phyloP scores from a whole-genome alignment of 768 basidiomycete species.

The Cantharellus cinnabarinus region DNA sequence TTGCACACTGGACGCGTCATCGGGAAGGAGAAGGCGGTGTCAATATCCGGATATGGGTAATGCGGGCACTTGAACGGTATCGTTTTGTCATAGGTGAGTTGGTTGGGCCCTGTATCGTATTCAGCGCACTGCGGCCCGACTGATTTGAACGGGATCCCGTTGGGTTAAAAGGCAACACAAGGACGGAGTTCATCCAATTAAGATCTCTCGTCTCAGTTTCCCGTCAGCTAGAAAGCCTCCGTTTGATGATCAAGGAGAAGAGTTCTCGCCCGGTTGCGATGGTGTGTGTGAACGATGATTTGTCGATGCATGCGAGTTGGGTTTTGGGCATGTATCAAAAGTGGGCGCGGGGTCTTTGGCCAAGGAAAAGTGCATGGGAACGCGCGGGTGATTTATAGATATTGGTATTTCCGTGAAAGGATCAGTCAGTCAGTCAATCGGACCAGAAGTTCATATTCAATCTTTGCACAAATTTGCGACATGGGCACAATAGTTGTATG shows the following conservation, averaged over 20 bases:
- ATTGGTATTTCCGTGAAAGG: no score
- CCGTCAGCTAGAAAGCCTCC: neutral
- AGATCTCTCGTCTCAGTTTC: neutral
- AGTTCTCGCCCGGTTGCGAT: neutral
- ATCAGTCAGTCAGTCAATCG: no score
- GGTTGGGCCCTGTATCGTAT: neutral
- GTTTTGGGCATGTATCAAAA: no score
- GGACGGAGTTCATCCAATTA: neutral
- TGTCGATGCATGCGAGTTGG: neutral
- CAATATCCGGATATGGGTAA: slow-evolving; percentile 3
- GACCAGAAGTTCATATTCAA: no score
- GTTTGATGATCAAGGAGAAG: neutral
- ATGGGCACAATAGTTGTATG: no score
- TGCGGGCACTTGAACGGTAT: slow-evolving; percentile 6
- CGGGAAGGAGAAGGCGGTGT: neutral
- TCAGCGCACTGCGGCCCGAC: neutral
- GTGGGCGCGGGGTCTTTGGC: no score
- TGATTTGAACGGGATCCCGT: neutral
- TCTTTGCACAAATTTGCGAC: no score
- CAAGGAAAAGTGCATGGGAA: no score
- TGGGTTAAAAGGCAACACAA: neutral
- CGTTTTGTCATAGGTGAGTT: slow-evolving; percentile 8
- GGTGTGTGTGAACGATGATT: neutral
- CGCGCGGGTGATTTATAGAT: no score
- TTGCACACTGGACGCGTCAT: slow-evolving; percentile 1